Base-by-base conservation (phyloP, 345 rosid species). In the Eucalyptus marginata region DNA sequence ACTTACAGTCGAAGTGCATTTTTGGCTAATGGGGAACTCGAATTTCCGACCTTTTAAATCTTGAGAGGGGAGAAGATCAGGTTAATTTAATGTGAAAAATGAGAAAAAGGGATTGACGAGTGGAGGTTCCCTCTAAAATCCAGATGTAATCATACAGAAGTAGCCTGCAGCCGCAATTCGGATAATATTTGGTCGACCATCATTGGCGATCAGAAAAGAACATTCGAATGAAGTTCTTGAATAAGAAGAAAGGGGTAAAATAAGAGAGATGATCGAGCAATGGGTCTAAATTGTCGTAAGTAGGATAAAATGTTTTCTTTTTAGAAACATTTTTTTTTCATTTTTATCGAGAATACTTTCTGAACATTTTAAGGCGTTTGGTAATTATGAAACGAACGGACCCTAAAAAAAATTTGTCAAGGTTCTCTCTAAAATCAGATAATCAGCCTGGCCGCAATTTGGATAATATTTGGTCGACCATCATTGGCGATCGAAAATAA, bases 401-500 rank as follows among this genome's bases (percentile, higher is more conserved):
- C n/a, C n/a, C n/a, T n/a, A n/a, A n/a, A n/a, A n/a, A n/a, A n/a
- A n/a, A n/a, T n/a, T n/a, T n/a, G n/a, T n/a, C n/a, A n/a, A 71
- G 8, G 13, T 71, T 71, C 46, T 46, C 46, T 71, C 25, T 18
- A 36, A 71, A 71, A 18, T 71, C 83, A 10, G 83, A 71, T 36
- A 18, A 18, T 36, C 46, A 36, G 83, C 10, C 83, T 71, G 5
- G 46, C 83, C 27, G 13, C 27, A 18, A 71, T 71, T 10, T 4
- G 2, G 83, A 36, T 20, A 22, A 36, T 36, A 36, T 36, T 36
- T 36, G 83, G 46, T 36, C 1, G 15, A 71, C 83, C 83, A 71
- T 71, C 8, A 0, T 1, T 0, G 17, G 76, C 36, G 40, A 36
- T 71, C 22, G 36, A 71, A 7, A 2, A 71, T 44, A 18, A 4